Conservation (phyloP, 345 rosid genomes). For the Arabidopsis arenosa region DNA sequence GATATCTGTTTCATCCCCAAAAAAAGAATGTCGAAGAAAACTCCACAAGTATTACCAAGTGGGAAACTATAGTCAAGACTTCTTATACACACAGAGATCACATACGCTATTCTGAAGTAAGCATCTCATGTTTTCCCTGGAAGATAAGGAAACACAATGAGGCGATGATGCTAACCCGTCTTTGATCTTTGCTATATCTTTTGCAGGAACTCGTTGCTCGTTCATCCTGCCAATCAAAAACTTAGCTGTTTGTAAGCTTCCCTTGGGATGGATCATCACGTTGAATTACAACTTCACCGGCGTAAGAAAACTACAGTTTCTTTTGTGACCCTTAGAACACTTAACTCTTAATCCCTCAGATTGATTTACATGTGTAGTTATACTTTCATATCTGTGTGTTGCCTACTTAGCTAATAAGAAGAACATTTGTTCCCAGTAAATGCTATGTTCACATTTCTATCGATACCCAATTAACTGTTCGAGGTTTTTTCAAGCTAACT, state of each 20-base stretch:
- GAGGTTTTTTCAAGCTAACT: neutral
- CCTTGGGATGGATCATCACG: conserved; percentile 10
- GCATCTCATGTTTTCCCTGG: conserved; percentile 20
- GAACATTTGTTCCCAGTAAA: conserved; percentile 28
- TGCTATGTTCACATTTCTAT: conserved; percentile 20
- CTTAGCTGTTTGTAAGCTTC: conserved; percentile 34
- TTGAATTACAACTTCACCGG: conserved; percentile 18
- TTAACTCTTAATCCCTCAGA: conserved; percentile 20
- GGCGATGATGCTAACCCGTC: neutral
- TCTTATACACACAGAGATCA: conserved; percentile 74
- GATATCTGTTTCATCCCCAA: conserved; percentile 43
- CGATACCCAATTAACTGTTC: neutral
- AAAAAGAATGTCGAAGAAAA: conserved; percentile 51
- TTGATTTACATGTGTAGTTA: conserved; percentile 37
- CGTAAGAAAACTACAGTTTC: conserved; percentile 1
- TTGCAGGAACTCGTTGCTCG: conserved; percentile 74
- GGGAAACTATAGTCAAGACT: conserved; percentile 97
- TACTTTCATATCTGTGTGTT: conserved; percentile 28
- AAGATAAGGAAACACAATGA: conserved; percentile 14
- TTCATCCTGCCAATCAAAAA: conserved; percentile 55
- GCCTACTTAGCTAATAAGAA: conserved; percentile 31
- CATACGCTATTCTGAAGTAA: conserved; percentile 87
- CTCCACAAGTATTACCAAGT: conserved; percentile 57
- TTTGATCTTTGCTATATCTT: conserved; percentile 10
- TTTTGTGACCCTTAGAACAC: conserved; percentile 24